Base-by-base conservation (phyloP, 176 grass and related monocot genomes). In the Themeda triandra region DNA sequence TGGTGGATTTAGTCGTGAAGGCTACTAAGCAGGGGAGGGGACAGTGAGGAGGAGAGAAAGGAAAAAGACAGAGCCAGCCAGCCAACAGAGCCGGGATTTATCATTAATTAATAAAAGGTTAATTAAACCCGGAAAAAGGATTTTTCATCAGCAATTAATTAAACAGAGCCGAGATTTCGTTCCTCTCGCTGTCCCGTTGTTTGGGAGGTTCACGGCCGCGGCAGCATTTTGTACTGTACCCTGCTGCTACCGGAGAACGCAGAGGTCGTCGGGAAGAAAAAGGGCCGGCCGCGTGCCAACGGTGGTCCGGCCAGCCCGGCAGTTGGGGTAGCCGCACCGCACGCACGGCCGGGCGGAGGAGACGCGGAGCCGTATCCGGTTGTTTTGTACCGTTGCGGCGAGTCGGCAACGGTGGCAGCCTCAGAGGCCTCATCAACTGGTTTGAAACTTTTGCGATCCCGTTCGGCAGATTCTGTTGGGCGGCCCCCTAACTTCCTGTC, bases 1-100 rank as follows among this genome's bases (percentile, higher is more conserved):
- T 39, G 84, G 66, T 78, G 88, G 72, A 86, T 90, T 90, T 78
- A 82, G 88, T 90, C 88, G 88, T 90, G 88, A 90, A 83, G 84
- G 88, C 88, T 90, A 87, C 84, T 83, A 23, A 12, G 51, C 75
- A 77, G 13, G 18, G 4, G 18, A 23, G 21, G 17, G 17, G 49
- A 66, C 21, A 62, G 25, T 12, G 44, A 31, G 41, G 36, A 40
- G 13, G 13, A 48, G 14, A 56, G 10, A n/a, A 63, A 23, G n/a
- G n/a, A n/a, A n/a, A n/a, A n/a, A n/a, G n/a, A n/a, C n/a, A n/a
- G n/a, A 2, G 19, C 53, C 40, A 42, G 44, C 44, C 13, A 4
- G 54, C 75, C 54, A 77, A 45, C 76, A 79, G 58, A 79, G 37
- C 24, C 10, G n/a, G 71, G 8, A 63, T 25, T n/a, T n/a, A n/a